Evolutionary conservation across 1,284 basidiomycete genomes (phyloP).

Genomic region (Rhodotorula sp.): DNA sequence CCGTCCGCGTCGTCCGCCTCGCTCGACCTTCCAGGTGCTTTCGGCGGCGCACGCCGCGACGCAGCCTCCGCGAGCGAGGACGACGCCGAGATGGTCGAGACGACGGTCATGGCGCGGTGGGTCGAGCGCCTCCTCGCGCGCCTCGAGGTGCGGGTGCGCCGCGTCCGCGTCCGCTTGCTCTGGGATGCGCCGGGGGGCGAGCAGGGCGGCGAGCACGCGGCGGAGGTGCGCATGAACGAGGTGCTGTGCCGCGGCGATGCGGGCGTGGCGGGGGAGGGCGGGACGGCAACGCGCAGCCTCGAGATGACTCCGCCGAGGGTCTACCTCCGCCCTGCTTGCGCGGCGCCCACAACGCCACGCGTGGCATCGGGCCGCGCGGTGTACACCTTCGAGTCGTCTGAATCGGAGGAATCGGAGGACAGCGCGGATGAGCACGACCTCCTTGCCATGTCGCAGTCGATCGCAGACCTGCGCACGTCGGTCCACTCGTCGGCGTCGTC

Average conservation of each 20-base stretch:
- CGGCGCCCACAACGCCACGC: neutral
- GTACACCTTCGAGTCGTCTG: slow-evolving; percentile 7
- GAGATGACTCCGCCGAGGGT: slow-evolving; percentile 17
- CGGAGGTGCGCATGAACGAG: slow-evolving; percentile 50
- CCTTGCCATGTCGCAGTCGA: slow-evolving; percentile 56
- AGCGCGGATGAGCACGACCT: slow-evolving; percentile 46
- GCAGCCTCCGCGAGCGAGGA: slow-evolving; percentile 44
- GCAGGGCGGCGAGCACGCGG: slow-evolving; percentile 21
- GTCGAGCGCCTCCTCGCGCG: slow-evolving; percentile 79
- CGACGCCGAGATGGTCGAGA: slow-evolving; percentile 53
- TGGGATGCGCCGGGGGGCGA: slow-evolving; percentile 1
- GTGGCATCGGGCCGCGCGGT: neutral
- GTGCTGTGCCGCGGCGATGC: slow-evolving; percentile 48
- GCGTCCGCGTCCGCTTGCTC: slow-evolving; percentile 64
- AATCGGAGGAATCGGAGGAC: slow-evolving; percentile 19
- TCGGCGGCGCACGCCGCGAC: slow-evolving; percentile 58
- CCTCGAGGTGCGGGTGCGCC: slow-evolving; percentile 73
- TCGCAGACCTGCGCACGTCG: slow-evolving; percentile 53
- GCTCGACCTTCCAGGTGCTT: slow-evolving; percentile 65
- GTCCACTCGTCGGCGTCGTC: neutral
- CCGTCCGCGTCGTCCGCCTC: slow-evolving; percentile 53
- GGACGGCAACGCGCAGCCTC: slow-evolving; percentile 17
- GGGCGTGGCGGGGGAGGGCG: slow-evolving; percentile 11
- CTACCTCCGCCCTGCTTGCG: slow-evolving; percentile 12
- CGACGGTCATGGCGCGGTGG: slow-evolving; percentile 79